A percentile compares a stretch with the other conserved stretches of the same genome.
These are phyloP conservation scores for Pogostemon cablin DNA, from an alignment of 257 asterid species.

Conservation along the genomic window DNA sequence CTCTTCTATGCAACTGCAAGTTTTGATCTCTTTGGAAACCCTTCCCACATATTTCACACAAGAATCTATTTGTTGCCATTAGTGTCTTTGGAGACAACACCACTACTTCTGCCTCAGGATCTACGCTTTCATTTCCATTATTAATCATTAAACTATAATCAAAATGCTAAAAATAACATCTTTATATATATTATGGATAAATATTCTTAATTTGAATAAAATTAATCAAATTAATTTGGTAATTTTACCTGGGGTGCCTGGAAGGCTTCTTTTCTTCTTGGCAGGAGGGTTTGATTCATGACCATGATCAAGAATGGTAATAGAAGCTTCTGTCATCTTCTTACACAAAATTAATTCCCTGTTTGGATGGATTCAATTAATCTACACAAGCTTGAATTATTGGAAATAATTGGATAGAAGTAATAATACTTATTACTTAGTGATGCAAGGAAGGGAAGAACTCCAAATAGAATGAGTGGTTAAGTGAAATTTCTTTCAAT, in stretches of 20 bases:
- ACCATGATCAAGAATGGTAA: slow-evolving; percentile 41
- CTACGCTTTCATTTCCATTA: slow-evolving; percentile 29
- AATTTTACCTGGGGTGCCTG: slow-evolving; percentile 74
- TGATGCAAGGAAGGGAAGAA: slow-evolving; percentile 11
- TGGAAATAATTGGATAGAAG: background rate
- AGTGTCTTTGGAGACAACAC: slow-evolving; percentile 79
- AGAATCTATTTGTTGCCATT: slow-evolving; percentile 85
- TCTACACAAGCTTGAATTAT: background rate
- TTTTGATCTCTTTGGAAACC: slow-evolving; percentile 91
- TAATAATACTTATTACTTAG: background rate
- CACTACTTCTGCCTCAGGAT: slow-evolving; percentile 87
- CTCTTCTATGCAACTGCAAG: slow-evolving; percentile 68
- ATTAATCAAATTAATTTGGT: no score
- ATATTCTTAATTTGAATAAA: no score
- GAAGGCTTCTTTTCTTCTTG: slow-evolving; percentile 85
- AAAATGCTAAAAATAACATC: no score
- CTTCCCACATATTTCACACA: slow-evolving; percentile 87
- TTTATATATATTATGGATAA: no score
- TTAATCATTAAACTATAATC: no score
- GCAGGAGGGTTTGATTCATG: slow-evolving; percentile 59
- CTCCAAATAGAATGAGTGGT: slow-evolving; percentile 34
- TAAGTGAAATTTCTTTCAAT: slow-evolving; percentile 31
- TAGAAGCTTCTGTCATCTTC: slow-evolving; percentile 65
- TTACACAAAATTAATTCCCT: background rate
- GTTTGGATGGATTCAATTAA: background rate